Conservation (phyloP, 495 filamentous ascomycete genomes). For the Lophiotrema nucula region DNA sequence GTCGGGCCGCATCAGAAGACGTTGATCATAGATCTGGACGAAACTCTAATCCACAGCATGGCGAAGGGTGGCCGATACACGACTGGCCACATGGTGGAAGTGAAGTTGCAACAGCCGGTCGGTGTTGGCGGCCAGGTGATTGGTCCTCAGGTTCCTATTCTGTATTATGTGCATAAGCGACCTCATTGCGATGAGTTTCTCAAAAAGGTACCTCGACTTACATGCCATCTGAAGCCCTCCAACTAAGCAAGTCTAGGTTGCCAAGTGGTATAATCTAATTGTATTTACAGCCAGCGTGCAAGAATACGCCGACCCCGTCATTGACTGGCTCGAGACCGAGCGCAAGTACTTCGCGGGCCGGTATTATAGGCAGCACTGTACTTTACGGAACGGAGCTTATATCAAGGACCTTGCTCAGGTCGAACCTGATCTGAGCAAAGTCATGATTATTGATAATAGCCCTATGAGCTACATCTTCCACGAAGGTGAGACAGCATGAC, state of each 20-base stretch:
- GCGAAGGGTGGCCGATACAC: conserved; percentile 95
- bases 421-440: conserved; percentile 91
- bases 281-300: conserved; percentile 96
- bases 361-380: conserved; percentile 96
- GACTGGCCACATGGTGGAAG: conserved; percentile 98
- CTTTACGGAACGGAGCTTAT: conserved; percentile 88
- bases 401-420: conserved; percentile 97
- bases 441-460: conserved; percentile 98
- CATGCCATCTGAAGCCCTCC: not conserved
- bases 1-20: conserved; percentile 70
- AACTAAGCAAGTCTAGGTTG: conserved; percentile 52
- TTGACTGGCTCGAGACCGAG: conserved; percentile 97
- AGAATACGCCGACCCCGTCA: conserved; percentile 97
- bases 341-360: conserved; percentile 89
- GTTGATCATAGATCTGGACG: conserved; percentile 90
- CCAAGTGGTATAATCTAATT: conserved; percentile 98
- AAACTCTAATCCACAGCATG: conserved; percentile 95
- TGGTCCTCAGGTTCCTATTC: conserved; percentile 88
- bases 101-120: conserved; percentile 70
- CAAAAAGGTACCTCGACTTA: conserved; percentile 61
- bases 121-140: conserved; percentile 62
- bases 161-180: conserved; percentile 98
- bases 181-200: conserved; percentile 97
- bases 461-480: conserved; percentile 99
- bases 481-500: conserved; percentile 63